Evolutionary conservation across 2,329 filamentous ascomycete species (phyloP).

Genomic region (Pestalotiopsis sp.): DNA sequence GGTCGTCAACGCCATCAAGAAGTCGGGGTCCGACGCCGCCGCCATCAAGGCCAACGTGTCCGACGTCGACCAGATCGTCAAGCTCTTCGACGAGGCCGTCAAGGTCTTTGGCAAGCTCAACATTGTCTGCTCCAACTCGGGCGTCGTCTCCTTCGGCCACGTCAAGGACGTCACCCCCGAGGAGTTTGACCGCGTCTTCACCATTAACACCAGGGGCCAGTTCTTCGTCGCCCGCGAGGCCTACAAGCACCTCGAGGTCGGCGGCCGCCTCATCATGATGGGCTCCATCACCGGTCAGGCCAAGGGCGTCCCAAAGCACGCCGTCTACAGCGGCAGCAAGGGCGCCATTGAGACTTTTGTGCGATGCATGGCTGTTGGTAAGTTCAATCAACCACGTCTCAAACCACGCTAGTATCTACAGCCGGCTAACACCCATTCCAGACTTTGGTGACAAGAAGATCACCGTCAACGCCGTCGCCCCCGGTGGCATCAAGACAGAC

Average conservation of each 20-base stretch:
- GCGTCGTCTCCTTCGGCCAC: slow-evolving; percentile 69
- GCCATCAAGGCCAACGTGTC: slow-evolving; percentile 71
- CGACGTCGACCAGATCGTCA: slow-evolving; percentile 63
- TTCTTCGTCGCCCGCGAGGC: slow-evolving; percentile 75
- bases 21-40: slow-evolving; percentile 62
- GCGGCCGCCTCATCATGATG: slow-evolving; percentile 75
- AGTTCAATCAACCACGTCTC: slow-evolving; percentile 25
- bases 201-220: slow-evolving; percentile 68
- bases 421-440: slow-evolving; percentile 1
- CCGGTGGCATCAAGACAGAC: slow-evolving; percentile 69
- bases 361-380: slow-evolving; percentile 71
- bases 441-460: slow-evolving; percentile 70
- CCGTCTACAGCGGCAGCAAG: slow-evolving; percentile 76
- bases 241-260: slow-evolving; percentile 68
- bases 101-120: slow-evolving; percentile 67
- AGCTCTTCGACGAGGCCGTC: slow-evolving; percentile 65
- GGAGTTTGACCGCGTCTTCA: slow-evolving; percentile 73
- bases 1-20: slow-evolving; percentile 68
- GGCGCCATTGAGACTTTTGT: slow-evolving; percentile 78
- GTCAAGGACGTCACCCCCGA: slow-evolving; percentile 70
- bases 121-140: slow-evolving; percentile 72
- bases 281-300: slow-evolving; percentile 70
- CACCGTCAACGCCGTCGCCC: slow-evolving; percentile 69
- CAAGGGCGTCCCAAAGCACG: slow-evolving; percentile 70
- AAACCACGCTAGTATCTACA: not conserved